These are phyloP conservation scores for Penicillium verhagenii DNA, from an alignment of 495 filamentous ascomycete genomes.

Conservation along the genomic window DNA sequence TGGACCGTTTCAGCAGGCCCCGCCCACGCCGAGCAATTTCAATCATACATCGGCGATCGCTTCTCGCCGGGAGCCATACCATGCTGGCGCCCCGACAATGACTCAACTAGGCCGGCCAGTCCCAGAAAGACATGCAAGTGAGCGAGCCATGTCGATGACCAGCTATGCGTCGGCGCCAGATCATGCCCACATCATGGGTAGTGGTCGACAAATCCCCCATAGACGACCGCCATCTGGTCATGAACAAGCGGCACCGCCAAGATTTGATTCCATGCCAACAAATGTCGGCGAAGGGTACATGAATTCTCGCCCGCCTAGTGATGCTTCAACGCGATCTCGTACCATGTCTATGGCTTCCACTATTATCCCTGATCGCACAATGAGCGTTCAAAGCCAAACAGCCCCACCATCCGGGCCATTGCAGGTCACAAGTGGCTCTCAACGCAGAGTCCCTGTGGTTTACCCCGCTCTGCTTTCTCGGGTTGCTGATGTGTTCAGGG, in stretches of 20 bases:
- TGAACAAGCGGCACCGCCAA: conserved; percentile 20
- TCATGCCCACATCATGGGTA: conserved; percentile 76
- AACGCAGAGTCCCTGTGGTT: conserved; percentile 70
- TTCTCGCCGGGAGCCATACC: conserved; percentile 75
- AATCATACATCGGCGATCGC: conserved; percentile 66
- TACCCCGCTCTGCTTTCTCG: conserved; percentile 90
- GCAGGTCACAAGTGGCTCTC: conserved; percentile 44
- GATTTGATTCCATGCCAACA: conserved; percentile 27
- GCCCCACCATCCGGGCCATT: conserved; percentile 36
- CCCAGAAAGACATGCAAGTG: conserved; percentile 80
- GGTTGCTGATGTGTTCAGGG: conserved; percentile 87
- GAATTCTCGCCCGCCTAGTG: conserved; percentile 40
- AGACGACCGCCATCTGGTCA: conserved; percentile 57
- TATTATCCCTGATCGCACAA: conserved; percentile 51
- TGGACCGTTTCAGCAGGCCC: conserved; percentile 53
- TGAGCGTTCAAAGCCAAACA: conserved; percentile 46
- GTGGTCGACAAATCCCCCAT: conserved; percentile 80
- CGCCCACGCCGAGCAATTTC: conserved; percentile 58
- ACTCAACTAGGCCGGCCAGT: conserved; percentile 90
- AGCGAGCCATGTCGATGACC: conserved; percentile 93
- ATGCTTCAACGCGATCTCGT: conserved; percentile 46
- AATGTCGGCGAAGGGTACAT: conserved; percentile 24
- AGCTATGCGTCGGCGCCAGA: conserved; percentile 79
- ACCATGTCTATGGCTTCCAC: conserved; percentile 94
- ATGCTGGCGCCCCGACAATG: conserved; percentile 54